Conservation (phyloP, 73 alveolate genomes). For the Blepharisma japonicum region DNA sequence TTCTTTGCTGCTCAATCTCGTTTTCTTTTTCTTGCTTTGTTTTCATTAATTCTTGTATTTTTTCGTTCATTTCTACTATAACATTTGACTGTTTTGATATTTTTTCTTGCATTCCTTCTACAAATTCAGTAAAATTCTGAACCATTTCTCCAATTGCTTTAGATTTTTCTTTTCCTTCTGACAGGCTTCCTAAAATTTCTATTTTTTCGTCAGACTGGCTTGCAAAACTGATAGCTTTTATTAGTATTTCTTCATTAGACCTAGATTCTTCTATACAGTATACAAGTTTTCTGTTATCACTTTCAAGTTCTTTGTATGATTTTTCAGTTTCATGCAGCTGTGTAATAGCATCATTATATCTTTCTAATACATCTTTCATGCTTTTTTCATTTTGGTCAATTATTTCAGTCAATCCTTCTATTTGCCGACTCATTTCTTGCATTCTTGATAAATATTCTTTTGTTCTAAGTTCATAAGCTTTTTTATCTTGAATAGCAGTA, state of each 20-base stretch:
- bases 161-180: too few relatives aligned
- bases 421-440: constrained; percentile 3
- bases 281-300: not conserved
- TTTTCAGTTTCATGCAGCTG: not conserved
- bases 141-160: too few relatives aligned
- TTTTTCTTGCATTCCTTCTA: too few relatives aligned
- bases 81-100: too few relatives aligned
- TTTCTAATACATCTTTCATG: not conserved
- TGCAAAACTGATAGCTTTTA: not conserved
- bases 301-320: not conserved
- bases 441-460: not conserved
- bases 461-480: not conserved
- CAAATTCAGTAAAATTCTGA: too few relatives aligned
- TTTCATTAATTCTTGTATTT: too few relatives aligned
- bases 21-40: too few relatives aligned
- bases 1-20: too few relatives aligned
- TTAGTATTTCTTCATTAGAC: not conserved
- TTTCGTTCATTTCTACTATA: too few relatives aligned
- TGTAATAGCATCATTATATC: not conserved
- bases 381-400: not conserved
- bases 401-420: not conserved
- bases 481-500: not conserved
- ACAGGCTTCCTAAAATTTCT: too few relatives aligned
- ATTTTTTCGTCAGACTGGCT: too few relatives aligned
- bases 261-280: not conserved